Base-by-base conservation (phyloP, 257 asterid genomes). In the Nyctanthes arbortristis region DNA sequence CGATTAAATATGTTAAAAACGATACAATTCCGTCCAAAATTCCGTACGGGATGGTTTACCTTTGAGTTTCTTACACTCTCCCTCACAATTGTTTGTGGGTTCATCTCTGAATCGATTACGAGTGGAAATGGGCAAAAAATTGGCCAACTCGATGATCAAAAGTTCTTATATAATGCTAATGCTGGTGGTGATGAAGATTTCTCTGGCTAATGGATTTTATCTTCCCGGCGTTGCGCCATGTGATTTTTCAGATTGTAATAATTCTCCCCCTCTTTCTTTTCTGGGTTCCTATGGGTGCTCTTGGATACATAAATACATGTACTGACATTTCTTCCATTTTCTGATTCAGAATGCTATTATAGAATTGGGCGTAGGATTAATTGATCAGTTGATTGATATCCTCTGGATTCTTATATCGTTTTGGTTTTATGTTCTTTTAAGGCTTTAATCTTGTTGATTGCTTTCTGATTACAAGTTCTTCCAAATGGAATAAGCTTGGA, bases 141-240 rank as follows among this genome's bases (percentile, higher is more conserved):
- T 64, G 55, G 20, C 69, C 73, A 68, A 18, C 18, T 49, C 49
- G 73, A 63, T 69, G 79, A 64, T 64, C 40, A 27, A 4, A 60
- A 40, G 63, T 37, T 29, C 66, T 32, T 62, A 69, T 35, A 11
- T 52, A 25, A 60, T 45, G 1, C 12, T 40, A 9, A 33, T 35
- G 55, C 32, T 73, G 24, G 61, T 73, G 16, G 73, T 80, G 62
- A 40, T 69, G 45, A 16, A 1, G 11, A 29, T 14, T 10, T 65
- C 84, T 63, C 76, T 78, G 63, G 87, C 43, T 9, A 31, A 37
- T 39, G 87, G 82, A 28, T 84, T 84, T 69, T 84, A 84, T 68
- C 89, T 84, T 59, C 86, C 89, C 32, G 86, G 89, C 29, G 86
- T 84, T 57, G 86, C 83, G 28, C 86, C 89, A 16, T 80, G 75